Percentiles rank a stretch among this genome's conserved stretches.
Conservation (phyloP, 169 alveolate species). For the Plasmodium chabaudi region DNA sequence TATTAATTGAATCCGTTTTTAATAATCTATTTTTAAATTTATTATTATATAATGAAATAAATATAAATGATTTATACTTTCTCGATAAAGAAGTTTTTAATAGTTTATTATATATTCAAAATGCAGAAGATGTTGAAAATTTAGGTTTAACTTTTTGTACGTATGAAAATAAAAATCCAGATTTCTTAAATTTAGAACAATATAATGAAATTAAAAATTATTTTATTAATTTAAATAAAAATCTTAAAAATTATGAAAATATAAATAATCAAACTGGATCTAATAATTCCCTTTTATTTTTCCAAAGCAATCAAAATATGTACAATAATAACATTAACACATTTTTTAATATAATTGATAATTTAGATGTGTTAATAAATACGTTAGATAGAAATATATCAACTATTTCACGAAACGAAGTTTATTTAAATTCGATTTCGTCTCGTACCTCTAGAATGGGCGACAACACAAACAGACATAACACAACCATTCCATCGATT, state of each 20-base stretch:
- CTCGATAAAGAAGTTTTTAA: constrained; percentile 76
- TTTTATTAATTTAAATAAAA: neutral
- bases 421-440: neutral
- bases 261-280: neutral
- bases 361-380: constrained; percentile 16
- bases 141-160: constrained; percentile 83
- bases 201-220: constrained; percentile 37
- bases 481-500: too few species aligned
- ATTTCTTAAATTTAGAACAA: constrained; percentile 2
- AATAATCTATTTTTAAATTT: constrained; percentile 90
- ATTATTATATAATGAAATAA: constrained; percentile 88
- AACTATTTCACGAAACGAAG: constrained; percentile 10
- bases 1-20: constrained; percentile 92
- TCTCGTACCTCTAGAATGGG: neutral
- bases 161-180: constrained; percentile 59
- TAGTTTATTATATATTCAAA: constrained; percentile 78
- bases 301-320: neutral
- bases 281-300: neutral
- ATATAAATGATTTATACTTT: constrained; percentile 87
- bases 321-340: constrained; percentile 22
- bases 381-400: constrained; percentile 17
- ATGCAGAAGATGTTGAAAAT: constrained; percentile 78
- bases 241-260: neutral
- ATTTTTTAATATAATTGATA: constrained; percentile 36
- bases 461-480: too few species aligned